A percentile compares a stretch with the other conserved stretches of the same genome.
Conservation (phyloP, 2,329 filamentous ascomycete species). For the Colletotrichum spinosum region DNA sequence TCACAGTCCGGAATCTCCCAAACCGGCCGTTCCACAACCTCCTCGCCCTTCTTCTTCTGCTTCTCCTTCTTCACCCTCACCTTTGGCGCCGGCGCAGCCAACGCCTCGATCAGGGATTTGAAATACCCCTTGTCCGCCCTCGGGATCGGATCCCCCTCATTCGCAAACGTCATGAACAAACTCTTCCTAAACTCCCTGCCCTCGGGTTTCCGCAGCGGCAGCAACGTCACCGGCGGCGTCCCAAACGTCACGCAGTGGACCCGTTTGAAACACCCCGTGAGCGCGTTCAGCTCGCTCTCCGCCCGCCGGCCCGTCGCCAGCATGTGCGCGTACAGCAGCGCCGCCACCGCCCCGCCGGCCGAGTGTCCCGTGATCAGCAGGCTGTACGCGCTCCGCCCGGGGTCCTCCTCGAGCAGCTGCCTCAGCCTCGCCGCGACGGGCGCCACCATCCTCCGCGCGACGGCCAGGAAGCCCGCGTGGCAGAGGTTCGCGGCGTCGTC, state of each 20-base stretch:
- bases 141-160: slow-evolving; percentile 86
- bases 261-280: slow-evolving; percentile 79
- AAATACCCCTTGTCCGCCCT: slow-evolving; percentile 83
- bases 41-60: slow-evolving; percentile 42
- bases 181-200: slow-evolving; percentile 67
- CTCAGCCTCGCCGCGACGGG: slow-evolving; percentile 79
- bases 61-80: slow-evolving; percentile 13
- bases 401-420: slow-evolving; percentile 78
- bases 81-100: slow-evolving; percentile 68
- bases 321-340: slow-evolving; percentile 86
- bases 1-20: slow-evolving; percentile 76
- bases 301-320: slow-evolving; percentile 63
- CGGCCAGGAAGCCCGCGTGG: slow-evolving; percentile 82
- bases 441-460: slow-evolving; percentile 79
- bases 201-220: slow-evolving; percentile 73
- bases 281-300: slow-evolving; percentile 74
- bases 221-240: slow-evolving; percentile 80
- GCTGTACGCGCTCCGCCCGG: slow-evolving; percentile 72
- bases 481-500: slow-evolving; percentile 83
- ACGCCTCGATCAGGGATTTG: slow-evolving; percentile 77
- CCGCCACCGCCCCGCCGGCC: slow-evolving; percentile 85
- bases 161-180: slow-evolving; percentile 83
- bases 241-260: slow-evolving; percentile 90
- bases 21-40: slow-evolving; percentile 42
- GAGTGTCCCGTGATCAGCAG: slow-evolving; percentile 88